Conservation (phyloP, 2,329 filamentous ascomycete species). For the Ilyonectria destructans region DNA sequence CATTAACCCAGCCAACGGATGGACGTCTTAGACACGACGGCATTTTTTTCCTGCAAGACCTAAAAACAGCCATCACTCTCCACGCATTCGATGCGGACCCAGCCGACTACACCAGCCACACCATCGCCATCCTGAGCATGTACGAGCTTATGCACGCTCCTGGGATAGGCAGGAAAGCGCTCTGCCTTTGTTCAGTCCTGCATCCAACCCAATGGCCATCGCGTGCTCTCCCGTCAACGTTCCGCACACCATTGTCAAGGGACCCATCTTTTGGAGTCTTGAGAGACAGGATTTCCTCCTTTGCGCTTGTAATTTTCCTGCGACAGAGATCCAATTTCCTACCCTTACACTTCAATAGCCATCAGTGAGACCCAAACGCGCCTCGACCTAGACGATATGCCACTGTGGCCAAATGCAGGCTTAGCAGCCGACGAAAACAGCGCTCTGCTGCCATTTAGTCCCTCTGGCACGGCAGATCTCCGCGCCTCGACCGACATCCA, state of each 20-base stretch:
- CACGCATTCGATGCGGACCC: slow-evolving; percentile 59
- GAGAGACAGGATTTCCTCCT: slow-evolving; percentile 40
- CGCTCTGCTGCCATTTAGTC: slow-evolving; percentile 46
- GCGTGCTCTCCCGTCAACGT: slow-evolving; percentile 29
- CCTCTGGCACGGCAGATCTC: slow-evolving; percentile 58
- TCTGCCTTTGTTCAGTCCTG: slow-evolving; percentile 73
- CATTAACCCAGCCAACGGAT: slow-evolving; percentile 28
- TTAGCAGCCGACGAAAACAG: slow-evolving; percentile 61
- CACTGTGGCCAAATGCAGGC: slow-evolving; percentile 76
- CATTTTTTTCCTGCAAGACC: slow-evolving; percentile 41
- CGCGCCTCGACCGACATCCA: slow-evolving; percentile 67
- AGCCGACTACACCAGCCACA: slow-evolving; percentile 45
- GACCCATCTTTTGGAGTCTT: slow-evolving; percentile 45
- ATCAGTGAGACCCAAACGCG: slow-evolving; percentile 47
- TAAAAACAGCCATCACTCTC: slow-evolving; percentile 34
- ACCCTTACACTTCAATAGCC: slow-evolving; percentile 1
- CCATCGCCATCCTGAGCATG: slow-evolving; percentile 77
- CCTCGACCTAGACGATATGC: slow-evolving; percentile 73
- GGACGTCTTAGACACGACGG: slow-evolving; percentile 32
- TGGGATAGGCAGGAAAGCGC: slow-evolving; percentile 74
- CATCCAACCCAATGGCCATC: slow-evolving; percentile 42
- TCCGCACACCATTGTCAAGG: slow-evolving; percentile 37
- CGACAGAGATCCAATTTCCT: background rate
- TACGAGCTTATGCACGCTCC: slow-evolving; percentile 79
- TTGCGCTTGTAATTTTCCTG: slow-evolving; percentile 29